Percentiles rank a stretch among this genome's conserved stretches.
Evolutionary conservation across 73 alveolate genomes (phyloP).

Genomic region (Uronychia setigera): DNA sequence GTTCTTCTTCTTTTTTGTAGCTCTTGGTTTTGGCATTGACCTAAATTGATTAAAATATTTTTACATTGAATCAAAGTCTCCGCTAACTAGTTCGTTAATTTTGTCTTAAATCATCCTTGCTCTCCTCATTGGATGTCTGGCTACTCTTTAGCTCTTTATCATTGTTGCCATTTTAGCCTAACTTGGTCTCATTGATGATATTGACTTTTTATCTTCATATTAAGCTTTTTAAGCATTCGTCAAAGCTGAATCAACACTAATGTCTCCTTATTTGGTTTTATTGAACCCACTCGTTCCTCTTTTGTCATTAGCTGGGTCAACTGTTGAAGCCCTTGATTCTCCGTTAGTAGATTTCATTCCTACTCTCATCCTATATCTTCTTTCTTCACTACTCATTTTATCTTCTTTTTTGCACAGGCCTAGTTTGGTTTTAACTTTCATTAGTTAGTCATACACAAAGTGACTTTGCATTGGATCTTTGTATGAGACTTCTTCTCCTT

Average conservation of each 20-base stretch:
- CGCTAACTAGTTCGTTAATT: background rate
- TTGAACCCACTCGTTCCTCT: background rate
- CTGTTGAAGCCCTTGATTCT: background rate
- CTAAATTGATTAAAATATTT: background rate
- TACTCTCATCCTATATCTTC: background rate
- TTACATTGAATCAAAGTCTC: background rate
- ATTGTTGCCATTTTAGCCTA: background rate
- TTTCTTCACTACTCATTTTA: background rate
- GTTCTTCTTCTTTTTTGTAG: background rate
- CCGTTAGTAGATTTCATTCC: background rate
- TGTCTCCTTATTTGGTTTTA: background rate
- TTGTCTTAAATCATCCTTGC: background rate
- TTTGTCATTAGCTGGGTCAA: background rate
- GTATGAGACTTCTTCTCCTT: background rate
- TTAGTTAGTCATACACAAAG: background rate
- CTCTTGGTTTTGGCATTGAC: background rate
- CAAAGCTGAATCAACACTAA: too few relatives aligned
- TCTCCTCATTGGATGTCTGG: background rate
- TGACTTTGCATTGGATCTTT: background rate
- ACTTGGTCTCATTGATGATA: background rate
- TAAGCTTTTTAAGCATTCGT: too few relatives aligned
- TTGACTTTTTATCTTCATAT: background rate
- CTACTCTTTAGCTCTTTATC: background rate
- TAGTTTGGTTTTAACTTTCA: background rate
- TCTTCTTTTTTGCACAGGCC: conserved; percentile 1